Percentiles rank a stretch among this genome's conserved stretches.
Evolutionary conservation across 1,139 yeast species (phyloP).

Genomic region (Kluyveromyces sp.): DNA sequence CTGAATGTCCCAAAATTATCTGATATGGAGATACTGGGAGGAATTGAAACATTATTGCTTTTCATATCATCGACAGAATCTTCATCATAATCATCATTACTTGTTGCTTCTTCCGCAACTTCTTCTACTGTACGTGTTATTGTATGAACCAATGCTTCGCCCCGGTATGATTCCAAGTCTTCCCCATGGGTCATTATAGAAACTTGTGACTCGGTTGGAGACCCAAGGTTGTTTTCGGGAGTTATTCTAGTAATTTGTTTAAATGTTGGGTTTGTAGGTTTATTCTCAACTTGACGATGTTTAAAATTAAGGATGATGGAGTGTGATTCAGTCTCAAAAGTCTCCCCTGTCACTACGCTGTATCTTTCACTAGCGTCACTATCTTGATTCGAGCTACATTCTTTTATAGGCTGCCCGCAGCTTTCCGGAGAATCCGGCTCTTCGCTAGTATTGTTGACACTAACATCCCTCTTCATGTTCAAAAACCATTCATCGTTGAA

Average conservation of each 20-base stretch:
- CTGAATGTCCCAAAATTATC: conserved; percentile 26
- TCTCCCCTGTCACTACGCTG: conserved; percentile 4
- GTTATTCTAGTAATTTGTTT: conserved; percentile 4
- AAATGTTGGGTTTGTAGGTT: background rate
- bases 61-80: conserved; percentile 1
- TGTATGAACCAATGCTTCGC: conserved; percentile 17
- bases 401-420: conserved; percentile 3
- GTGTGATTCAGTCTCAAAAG: conserved; percentile 11
- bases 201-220: conserved; percentile 7
- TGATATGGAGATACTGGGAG: conserved; percentile 27
- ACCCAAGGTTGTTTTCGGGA: background rate
- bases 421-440: conserved; percentile 3
- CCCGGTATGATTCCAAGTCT: conserved; percentile 16
- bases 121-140: conserved; percentile 11
- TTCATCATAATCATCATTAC: background rate
- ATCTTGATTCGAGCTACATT: conserved; percentile 1
- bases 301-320: conserved; percentile 21
- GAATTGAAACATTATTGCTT: conserved; percentile 14
- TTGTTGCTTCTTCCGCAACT: conserved; percentile 4
- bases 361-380: background rate
- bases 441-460: conserved; percentile 5
- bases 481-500: conserved; percentile 23
- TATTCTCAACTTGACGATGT: background rate
- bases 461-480: conserved; percentile 10
- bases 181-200: conserved; percentile 15